Percentiles rank a stretch among this genome's conserved stretches.
Conservation (phyloP, 2,329 filamentous ascomycete species). For the Colletotrichum sp. region DNA sequence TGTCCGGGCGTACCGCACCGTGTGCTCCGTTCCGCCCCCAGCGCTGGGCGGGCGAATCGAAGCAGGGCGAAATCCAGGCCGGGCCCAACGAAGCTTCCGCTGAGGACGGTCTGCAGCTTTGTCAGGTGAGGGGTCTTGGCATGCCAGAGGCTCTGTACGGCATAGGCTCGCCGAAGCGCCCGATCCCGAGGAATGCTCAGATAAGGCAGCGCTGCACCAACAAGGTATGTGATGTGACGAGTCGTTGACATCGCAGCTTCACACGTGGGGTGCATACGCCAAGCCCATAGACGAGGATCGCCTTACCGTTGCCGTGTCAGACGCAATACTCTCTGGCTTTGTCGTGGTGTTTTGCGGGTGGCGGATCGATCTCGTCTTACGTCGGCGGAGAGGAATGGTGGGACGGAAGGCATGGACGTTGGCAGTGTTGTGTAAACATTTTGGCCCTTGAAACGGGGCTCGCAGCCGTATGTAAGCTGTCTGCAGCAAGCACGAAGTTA, state of each 20-base stretch:
- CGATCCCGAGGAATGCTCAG: background rate
- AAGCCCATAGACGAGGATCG: background rate
- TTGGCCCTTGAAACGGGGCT: background rate
- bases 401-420: background rate
- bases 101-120: background rate
- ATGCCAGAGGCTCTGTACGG: background rate
- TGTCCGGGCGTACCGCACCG: conserved; percentile 7
- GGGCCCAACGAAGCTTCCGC: background rate
- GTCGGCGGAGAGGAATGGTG: background rate
- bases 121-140: background rate
- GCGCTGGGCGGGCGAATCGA: background rate
- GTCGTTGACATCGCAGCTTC: background rate
- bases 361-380: background rate
- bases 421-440: background rate
- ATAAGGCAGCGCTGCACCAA: background rate
- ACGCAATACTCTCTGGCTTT: background rate
- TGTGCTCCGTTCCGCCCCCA: background rate
- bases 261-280: conserved; percentile 15
- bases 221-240: background rate
- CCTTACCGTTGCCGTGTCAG: background rate
- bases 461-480: background rate
- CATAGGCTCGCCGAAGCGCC: background rate
- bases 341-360: background rate
- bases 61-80: background rate
- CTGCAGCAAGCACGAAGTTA: background rate